A percentile compares a stretch with the other conserved stretches of the same genome.
Conservation (phyloP, 1,139 yeast species). For the Candida sanyaensis region DNA sequence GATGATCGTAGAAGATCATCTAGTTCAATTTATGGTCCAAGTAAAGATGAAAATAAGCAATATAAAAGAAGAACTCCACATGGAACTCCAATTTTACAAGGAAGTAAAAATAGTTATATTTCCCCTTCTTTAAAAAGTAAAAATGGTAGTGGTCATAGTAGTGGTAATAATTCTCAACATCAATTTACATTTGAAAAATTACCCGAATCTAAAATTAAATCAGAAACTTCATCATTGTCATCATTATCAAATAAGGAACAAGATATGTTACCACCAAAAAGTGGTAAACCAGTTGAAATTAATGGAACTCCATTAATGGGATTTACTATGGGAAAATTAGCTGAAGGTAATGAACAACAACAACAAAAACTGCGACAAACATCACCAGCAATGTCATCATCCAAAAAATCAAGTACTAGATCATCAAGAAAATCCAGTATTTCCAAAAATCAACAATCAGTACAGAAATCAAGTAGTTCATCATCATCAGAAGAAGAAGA, state of each 20-base stretch:
- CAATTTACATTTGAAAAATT: slow-evolving; percentile 26
- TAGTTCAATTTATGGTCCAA: slow-evolving; percentile 28
- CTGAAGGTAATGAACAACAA: slow-evolving; percentile 30
- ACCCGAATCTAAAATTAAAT: slow-evolving; percentile 33
- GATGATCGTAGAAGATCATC: slow-evolving; percentile 37
- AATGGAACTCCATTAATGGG: slow-evolving; percentile 40
- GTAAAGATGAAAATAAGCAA: slow-evolving; percentile 11
- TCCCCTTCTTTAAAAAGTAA: slow-evolving; percentile 17
- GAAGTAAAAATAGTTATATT: slow-evolving; percentile 20
- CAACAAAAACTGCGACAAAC: not conserved
- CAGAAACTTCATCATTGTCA: not conserved
- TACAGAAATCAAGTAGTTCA: slow-evolving; percentile 15
- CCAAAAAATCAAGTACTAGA: slow-evolving; percentile 1
- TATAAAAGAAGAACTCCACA: slow-evolving; percentile 49
- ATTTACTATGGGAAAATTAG: slow-evolving; percentile 50
- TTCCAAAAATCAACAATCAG: slow-evolving; percentile 1
- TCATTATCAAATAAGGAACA: slow-evolving; percentile 10
- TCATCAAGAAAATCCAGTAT: slow-evolving; percentile 8
- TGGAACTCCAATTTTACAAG: slow-evolving; percentile 46
- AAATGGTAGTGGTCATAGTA: not conserved
- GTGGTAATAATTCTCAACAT: not conserved
- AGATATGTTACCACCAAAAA: slow-evolving; percentile 37
- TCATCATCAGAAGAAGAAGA: slow-evolving; percentile 15
- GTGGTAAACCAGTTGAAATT: slow-evolving; percentile 21
- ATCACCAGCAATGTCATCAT: not conserved